Base-by-base conservation (phyloP, 2,329 filamentous ascomycete genomes). In the Neurospora sp. region DNA sequence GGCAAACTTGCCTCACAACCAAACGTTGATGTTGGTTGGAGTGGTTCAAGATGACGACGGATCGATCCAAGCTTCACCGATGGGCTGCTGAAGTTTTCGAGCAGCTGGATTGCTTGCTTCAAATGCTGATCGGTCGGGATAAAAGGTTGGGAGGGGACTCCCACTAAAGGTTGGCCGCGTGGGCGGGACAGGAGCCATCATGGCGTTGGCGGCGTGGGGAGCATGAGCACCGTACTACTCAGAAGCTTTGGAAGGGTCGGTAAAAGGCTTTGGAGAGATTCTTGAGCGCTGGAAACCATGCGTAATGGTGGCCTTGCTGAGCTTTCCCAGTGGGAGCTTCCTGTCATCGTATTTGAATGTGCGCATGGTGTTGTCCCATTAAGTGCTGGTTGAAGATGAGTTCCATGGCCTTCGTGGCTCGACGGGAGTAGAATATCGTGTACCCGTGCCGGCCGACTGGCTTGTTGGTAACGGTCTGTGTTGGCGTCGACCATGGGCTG, bases 61-160 rank as follows among this genome's bases (percentile, higher is more conserved):
- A 11, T 46, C 42, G 42, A 46, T 19, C 4, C 42, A 46, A 46
- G 42, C 42, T 40, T 43, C 42, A 46, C 9, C n/a, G 42, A 46
- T 46, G 42, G 42, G 2, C 1, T 0, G 42, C n/a, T 19, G 4
- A 9, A 2, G 9, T 43, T 42, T 5, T 42, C 40, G 40, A 42
- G 40, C 7, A 9, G 40, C 8, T 42, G 1, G 7, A n/a, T n/a
- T n/a, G 8, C 40, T 42, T n/a, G 7, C 40, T n/a, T 42, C 40
- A n/a, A 15, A 42, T 42, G 40, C 17, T 42, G 40, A 42, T 42
- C 7, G 40, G 17, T 42, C 70, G 3, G 72, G 72, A 38, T 73
- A 72, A 70, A 78, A 82, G 84, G 75, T 79, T 81, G 68, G 80
- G 74, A 76, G 67, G 78, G 77, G 58, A 68, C 71, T 58, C 77